phyloP scores from a whole-genome alignment of 192 early-diverging fungal species.

The Gaertneriomyces semiglobifer region DNA sequence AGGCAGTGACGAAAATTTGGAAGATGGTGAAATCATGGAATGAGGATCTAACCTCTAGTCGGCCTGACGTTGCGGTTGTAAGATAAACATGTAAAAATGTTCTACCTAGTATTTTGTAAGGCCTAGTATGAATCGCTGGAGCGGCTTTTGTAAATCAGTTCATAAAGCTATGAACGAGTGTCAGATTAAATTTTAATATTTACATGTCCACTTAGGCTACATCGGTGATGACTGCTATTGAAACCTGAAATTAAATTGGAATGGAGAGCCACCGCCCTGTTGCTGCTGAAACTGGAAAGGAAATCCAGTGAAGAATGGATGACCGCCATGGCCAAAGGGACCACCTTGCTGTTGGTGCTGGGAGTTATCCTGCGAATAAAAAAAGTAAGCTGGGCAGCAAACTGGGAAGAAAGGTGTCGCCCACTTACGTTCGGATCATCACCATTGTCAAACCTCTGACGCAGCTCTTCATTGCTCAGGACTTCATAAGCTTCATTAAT shows the following conservation, averaged over 20 bases:
- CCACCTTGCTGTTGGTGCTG: slow-evolving; percentile 16
- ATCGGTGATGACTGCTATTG: not conserved
- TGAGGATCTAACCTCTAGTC: not conserved
- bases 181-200: too few relatives aligned
- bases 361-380: slow-evolving; percentile 21
- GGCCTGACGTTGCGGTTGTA: too few relatives aligned
- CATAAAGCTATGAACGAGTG: too few relatives aligned
- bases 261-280: slow-evolving; percentile 22
- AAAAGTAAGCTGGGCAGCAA: slow-evolving; percentile 3
- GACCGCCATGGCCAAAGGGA: slow-evolving; percentile 10
- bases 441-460: slow-evolving; percentile 49
- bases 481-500: slow-evolving; percentile 94
- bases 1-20: slow-evolving; percentile 6
- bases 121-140: too few relatives aligned
- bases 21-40: slow-evolving; percentile 28
- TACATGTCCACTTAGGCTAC: too few relatives aligned
- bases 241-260: slow-evolving; percentile 44
- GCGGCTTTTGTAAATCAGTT: too few relatives aligned
- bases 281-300: slow-evolving; percentile 38
- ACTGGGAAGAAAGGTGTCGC: not conserved
- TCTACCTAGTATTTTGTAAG: too few relatives aligned
- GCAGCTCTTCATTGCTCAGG: slow-evolving; percentile 44
- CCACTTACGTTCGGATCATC: slow-evolving; percentile 54
- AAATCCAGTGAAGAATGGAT: slow-evolving; percentile 42
- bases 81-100: too few relatives aligned